Conservation (phyloP, 768 basidiomycete genomes). For the Pilatotrama ljubarskyi region DNA sequence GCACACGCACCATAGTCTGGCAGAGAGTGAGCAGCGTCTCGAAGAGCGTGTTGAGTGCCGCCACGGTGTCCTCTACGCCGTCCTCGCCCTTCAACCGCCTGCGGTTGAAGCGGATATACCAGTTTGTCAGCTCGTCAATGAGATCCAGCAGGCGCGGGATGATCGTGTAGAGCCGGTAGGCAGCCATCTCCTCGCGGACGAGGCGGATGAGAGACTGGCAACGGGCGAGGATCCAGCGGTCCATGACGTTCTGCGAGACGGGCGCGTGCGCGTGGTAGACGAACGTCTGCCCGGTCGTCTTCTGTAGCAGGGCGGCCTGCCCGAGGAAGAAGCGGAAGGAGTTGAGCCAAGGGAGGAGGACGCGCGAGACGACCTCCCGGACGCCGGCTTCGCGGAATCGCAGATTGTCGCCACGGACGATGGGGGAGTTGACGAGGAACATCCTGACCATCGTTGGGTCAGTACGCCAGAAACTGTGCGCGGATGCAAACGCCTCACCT, state of each 20-base stretch:
- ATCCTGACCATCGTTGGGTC: constrained; percentile 51
- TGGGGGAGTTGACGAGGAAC: constrained; percentile 98
- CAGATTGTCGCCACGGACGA: constrained; percentile 96
- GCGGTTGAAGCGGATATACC: constrained; percentile 99
- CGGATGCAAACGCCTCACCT: constrained; percentile 48
- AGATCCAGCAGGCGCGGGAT: constrained; percentile 92
- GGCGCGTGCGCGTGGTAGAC: constrained; percentile 85
- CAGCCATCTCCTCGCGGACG: constrained; percentile 93
- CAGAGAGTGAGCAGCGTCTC: constrained; percentile 94
- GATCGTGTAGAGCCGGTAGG: constrained; percentile 96
- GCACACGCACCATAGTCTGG: constrained; percentile 84
- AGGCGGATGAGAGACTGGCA: constrained; percentile 95
- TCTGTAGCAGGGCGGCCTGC: constrained; percentile 86
- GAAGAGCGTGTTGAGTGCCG: constrained; percentile 93
- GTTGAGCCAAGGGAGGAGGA: constrained; percentile 97
- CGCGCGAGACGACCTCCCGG: constrained; percentile 93
- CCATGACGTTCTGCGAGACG: constrained; percentile 92
- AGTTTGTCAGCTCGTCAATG: constrained; percentile 96
- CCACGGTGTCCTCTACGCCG: constrained; percentile 80
- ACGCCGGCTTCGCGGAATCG: constrained; percentile 99
- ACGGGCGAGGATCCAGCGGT: constrained; percentile 96
- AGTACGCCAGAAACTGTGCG: not conserved
- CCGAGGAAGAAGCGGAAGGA: constrained; percentile 99
- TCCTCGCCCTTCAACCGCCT: constrained; percentile 94
- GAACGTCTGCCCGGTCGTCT: constrained; percentile 75